These are phyloP conservation scores for Nemania sp. DNA, from an alignment of 2,329 filamentous ascomycete species.

Conservation along the genomic window DNA sequence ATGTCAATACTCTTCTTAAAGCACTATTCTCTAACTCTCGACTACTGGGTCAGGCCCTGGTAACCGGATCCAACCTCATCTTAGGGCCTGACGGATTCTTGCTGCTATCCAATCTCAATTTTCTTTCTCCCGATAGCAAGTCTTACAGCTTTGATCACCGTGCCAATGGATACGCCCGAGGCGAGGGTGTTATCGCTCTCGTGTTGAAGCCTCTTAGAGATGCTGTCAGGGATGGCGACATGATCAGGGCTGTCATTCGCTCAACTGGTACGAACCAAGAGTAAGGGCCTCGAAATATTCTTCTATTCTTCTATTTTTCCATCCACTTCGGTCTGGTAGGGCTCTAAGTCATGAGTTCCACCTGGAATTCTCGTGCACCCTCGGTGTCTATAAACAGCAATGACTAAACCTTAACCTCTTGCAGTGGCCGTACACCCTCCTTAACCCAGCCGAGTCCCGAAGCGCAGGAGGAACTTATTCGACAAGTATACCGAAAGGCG, in stretches of 20 bases:
- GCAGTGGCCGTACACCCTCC: slow-evolving; percentile 44
- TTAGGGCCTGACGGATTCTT: slow-evolving; percentile 48
- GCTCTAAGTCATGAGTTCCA: neutral
- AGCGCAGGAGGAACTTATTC: slow-evolving; percentile 52
- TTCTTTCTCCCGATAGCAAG: slow-evolving; percentile 55
- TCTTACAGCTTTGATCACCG: slow-evolving; percentile 49
- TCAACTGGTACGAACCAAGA: slow-evolving; percentile 49
- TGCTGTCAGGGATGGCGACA: slow-evolving; percentile 58
- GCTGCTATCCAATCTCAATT: slow-evolving; percentile 49
- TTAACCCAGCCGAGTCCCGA: slow-evolving; percentile 48
- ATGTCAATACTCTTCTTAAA: neutral
- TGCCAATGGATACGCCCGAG: slow-evolving; percentile 55
- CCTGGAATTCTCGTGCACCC: neutral
- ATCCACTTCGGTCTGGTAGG: neutral
- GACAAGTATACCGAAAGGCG: slow-evolving; percentile 50
- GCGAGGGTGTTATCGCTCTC: slow-evolving; percentile 63
- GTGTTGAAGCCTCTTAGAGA: slow-evolving; percentile 63
- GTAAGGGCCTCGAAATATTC: slow-evolving; percentile 10
- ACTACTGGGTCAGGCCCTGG: slow-evolving; percentile 47
- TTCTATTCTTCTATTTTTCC: neutral
- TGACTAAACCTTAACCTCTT: slow-evolving; percentile 7
- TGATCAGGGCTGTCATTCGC: slow-evolving; percentile 55
- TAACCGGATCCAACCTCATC: slow-evolving; percentile 51
- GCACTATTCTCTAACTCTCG: neutral
- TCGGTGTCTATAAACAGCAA: neutral